Base-by-base conservation (phyloP, 2,329 filamentous ascomycete species). In the Sphaerulina musiva region DNA sequence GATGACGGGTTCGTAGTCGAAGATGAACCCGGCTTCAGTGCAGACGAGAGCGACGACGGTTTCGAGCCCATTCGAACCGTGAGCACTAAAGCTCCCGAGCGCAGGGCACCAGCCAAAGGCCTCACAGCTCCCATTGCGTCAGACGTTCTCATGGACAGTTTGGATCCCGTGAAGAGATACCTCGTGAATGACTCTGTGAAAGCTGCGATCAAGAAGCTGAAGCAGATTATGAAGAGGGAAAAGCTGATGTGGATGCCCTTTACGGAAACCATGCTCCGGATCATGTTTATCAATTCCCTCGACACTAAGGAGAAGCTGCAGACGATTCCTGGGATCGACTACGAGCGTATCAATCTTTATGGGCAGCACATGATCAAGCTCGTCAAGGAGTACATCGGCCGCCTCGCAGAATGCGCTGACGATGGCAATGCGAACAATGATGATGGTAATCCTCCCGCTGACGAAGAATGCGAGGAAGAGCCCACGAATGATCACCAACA, bases 201-300 rank as follows among this genome's bases (percentile, higher is more conserved):
- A 0, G 76, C 81, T 44, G 87, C 85, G 0, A 83, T 80, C 62
- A 70, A 70, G 17, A 52, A 82, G 12, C 82, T 85, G 61, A 80
- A 84, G 62, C 73, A 76, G 1, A 74, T 91, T 23, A 79, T 85
- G 62, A 80, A 82, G 58, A 74, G 75, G 23, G 80, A 80, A 48
- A 74, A 75, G 4, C 70, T 86, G 32, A 78, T 80, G 7, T 74
- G 76, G 20, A 77, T 79, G 3, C 76, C 78, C 0, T 93, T 93
- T 66, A 83, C 82, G 0, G 84, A 89, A 56, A 77, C 76, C 20
- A 77, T 88, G 11, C 78, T 90, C 48, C 81, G 84, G 36, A 80
- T 85, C 61, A 91, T 93, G 85, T 84, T 81, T 10, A 81, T 89
- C 47, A 71, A 76, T 34, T 86, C 86, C 76, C 87, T 86, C 0